These are phyloP conservation scores for Whalleya microplaca DNA, from an alignment of 2,329 filamentous ascomycete genomes.

Conservation along the genomic window DNA sequence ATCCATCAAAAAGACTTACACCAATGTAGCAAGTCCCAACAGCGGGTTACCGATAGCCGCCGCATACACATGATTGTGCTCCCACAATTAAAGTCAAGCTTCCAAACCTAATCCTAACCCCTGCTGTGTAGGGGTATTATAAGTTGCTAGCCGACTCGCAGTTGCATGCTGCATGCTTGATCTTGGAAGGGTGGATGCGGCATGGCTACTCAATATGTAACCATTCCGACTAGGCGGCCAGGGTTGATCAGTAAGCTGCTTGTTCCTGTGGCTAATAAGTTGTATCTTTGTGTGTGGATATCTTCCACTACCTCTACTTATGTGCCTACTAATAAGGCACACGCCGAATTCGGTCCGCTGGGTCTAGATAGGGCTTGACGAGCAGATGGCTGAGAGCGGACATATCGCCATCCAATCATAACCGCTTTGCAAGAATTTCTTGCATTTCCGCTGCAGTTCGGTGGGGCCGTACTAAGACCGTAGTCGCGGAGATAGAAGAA, in stretches of 20 bases:
- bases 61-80: neutral
- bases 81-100: neutral
- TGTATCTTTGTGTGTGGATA: too few relatives aligned
- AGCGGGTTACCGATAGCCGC: neutral
- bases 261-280: too few relatives aligned
- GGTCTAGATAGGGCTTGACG: neutral
- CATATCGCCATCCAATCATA: slow-evolving; percentile 17
- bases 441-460: slow-evolving; percentile 24
- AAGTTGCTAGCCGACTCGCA: neutral
- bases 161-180: neutral
- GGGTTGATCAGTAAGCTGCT: neutral
- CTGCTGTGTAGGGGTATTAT: neutral
- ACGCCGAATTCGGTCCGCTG: neutral
- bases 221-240: neutral
- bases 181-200: neutral
- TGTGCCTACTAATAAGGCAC: too few relatives aligned
- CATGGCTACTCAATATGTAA: neutral
- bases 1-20: neutral
- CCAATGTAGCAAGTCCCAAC: neutral
- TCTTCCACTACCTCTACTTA: too few relatives aligned
- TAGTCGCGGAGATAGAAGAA: too few relatives aligned
- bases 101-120: neutral
- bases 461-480: neutral
- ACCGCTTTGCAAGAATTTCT: slow-evolving; percentile 10
- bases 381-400: slow-evolving; percentile 12